Base-by-base conservation (phyloP, 2,329 filamentous ascomycete species). In the Apiospora arundinis region DNA sequence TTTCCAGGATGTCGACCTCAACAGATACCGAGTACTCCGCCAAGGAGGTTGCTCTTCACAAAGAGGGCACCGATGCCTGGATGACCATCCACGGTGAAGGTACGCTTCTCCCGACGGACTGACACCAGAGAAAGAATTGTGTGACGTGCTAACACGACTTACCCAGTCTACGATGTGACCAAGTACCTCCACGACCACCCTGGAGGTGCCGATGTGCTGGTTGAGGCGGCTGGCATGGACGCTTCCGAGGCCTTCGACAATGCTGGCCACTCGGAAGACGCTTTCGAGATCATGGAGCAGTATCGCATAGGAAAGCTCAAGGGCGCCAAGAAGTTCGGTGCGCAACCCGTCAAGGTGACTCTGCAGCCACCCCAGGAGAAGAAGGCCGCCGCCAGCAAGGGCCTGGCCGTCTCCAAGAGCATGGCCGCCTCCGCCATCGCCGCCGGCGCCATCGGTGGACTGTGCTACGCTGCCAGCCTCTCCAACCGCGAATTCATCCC, bases 171-270 rank as follows among this genome's bases (percentile, higher is more conserved):
- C 75, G 82, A 91, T 77, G 81, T 90, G 14, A 86, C 89, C 1
- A 83, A 85, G 60, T 92, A 91, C 73, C 72, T 88, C 1, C 80
- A 86, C 32, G 89, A 91, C 71, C 90, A 92, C 73, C 90, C 90
- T 70, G 93, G 93, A 76, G 94, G 94, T 79, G 90, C 92, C 77
- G 93, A 95, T 78, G 89, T 95, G 72, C 85, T 96, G 52, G 85
- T 93, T 72, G 93, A 95, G 74, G 91, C 93, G 40, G 93, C 88
- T 75, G 94, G 94, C 71, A 91, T 91, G 76, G 93, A 96, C 82
- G 91, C 92, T 67, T 93, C 92, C 60, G 91, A 93, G 79, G 92
- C 90, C 56, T 96, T 95, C 78, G 93, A 96, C 83, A 92, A 95
- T 77, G 93, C 94, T 48, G 93, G 93, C 63, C 94, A 97, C 85